A percentile compares a stretch with the other conserved stretches of the same genome.
These are phyloP conservation scores for Crotalaria pallida DNA, from an alignment of 306 rosid genomes.

Conservation along the genomic window DNA sequence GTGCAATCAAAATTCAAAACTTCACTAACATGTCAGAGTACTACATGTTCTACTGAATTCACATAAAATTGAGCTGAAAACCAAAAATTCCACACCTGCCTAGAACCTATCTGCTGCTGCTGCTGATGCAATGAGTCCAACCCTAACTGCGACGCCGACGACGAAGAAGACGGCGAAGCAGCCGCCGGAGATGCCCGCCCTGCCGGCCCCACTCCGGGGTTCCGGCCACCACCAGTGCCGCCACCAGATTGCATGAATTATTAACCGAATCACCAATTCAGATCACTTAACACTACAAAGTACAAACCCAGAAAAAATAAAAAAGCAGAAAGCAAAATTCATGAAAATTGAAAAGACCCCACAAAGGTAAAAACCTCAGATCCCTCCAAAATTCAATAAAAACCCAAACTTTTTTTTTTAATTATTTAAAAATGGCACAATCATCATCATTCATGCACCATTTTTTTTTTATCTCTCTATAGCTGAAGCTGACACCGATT, in stretches of 20 bases:
- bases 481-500: conserved; percentile 1
- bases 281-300: conserved; percentile 29
- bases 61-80: conserved; percentile 24
- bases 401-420: background rate
- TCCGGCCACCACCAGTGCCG: conserved; percentile 64
- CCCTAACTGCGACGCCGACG: conserved; percentile 91
- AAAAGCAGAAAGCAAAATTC: background rate
- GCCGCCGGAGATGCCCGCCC: conserved; percentile 83
- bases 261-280: conserved; percentile 23
- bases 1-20: background rate
- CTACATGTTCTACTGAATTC: conserved; percentile 24
- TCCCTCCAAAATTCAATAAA: conserved; percentile 42
- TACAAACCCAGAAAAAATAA: background rate
- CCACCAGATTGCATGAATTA: conserved; percentile 85
- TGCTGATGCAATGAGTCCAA: conserved; percentile 74
- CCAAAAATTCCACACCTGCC: conserved; percentile 68
- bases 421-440: conserved; percentile 37
- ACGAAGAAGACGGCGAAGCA: conserved; percentile 88
- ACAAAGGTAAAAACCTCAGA: conserved; percentile 29
- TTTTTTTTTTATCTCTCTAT: conserved; percentile 19
- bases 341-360: conserved; percentile 18
- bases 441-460: conserved; percentile 4
- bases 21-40: conserved; percentile 5
- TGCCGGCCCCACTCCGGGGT: conserved; percentile 61
- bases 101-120: conserved; percentile 71